Conservation (phyloP, 129 eudicot species). For the Pulicaria dysenterica region DNA sequence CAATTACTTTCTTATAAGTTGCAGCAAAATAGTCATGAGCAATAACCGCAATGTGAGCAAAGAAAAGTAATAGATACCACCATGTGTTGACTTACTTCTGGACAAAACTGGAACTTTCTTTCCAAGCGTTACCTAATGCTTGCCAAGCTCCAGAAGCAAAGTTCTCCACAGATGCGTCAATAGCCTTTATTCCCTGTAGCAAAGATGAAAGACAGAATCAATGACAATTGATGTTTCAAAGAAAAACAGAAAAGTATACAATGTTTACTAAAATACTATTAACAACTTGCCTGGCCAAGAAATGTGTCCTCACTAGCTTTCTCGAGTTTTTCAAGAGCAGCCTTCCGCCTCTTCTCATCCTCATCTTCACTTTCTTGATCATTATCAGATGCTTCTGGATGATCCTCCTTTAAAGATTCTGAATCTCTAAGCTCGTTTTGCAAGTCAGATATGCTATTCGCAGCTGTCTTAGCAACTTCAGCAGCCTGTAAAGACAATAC, state of each 20-base stretch:
- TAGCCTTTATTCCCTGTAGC: slow-evolving; percentile 78
- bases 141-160: slow-evolving; percentile 98
- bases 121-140: slow-evolving; percentile 87
- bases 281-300: slow-evolving; percentile 79
- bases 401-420: slow-evolving; percentile 66
- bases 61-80: background rate
- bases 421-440: slow-evolving; percentile 55
- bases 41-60: background rate
- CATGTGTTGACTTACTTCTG: slow-evolving; percentile 54
- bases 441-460: slow-evolving; percentile 67
- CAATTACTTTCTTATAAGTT: background rate
- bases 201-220: background rate
- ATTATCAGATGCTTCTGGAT: slow-evolving; percentile 47
- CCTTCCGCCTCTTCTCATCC: slow-evolving; percentile 59
- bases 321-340: slow-evolving; percentile 79
- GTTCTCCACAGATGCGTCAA: slow-evolving; percentile 77
- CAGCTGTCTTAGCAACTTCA: slow-evolving; percentile 84
- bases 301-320: slow-evolving; percentile 86
- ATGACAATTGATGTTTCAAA: background rate
- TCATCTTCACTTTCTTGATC: slow-evolving; percentile 75
- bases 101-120: slow-evolving; percentile 72
- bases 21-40: background rate
- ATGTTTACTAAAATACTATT: background rate
- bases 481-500: slow-evolving; percentile 54
- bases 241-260: background rate